These are phyloP conservation scores for Arthrinium puccinioides DNA, from an alignment of 2,329 filamentous ascomycete genomes.

Conservation along the genomic window DNA sequence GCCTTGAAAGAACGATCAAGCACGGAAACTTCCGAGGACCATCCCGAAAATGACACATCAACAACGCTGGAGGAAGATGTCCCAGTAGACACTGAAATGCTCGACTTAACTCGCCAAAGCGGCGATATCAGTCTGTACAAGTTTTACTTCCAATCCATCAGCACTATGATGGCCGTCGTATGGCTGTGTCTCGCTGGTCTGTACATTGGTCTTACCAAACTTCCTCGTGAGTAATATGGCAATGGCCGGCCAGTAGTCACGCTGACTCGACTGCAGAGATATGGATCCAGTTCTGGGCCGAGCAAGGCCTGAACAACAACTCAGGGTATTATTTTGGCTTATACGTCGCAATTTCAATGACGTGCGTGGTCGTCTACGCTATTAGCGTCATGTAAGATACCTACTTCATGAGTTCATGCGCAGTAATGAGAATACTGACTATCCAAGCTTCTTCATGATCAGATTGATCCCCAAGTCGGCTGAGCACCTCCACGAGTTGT, in stretches of 20 bases:
- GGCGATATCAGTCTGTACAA: conserved; percentile 1
- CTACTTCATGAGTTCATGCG: not conserved
- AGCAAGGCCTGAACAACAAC: conserved; percentile 1
- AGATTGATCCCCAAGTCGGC: not conserved
- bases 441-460: not conserved
- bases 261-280: not conserved
- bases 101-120: not conserved
- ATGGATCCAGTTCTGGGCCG: conserved; percentile 1
- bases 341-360: not conserved
- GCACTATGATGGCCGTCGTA: not conserved
- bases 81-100: not conserved
- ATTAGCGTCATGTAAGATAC: conserved; percentile 1
- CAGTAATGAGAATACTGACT: no score
- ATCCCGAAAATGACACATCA: not conserved
- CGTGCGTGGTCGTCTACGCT: not conserved
- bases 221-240: not conserved
- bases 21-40: not conserved
- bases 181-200: not conserved
- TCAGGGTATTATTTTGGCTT: not conserved
- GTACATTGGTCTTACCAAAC: not conserved
- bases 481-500: not conserved
- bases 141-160: conserved; percentile 1
- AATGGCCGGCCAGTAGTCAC: not conserved
- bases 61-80: not conserved
- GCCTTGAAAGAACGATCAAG: not conserved